Conservation (phyloP, 208 protist species). For the Acanthamoeba culbertsoni region DNA sequence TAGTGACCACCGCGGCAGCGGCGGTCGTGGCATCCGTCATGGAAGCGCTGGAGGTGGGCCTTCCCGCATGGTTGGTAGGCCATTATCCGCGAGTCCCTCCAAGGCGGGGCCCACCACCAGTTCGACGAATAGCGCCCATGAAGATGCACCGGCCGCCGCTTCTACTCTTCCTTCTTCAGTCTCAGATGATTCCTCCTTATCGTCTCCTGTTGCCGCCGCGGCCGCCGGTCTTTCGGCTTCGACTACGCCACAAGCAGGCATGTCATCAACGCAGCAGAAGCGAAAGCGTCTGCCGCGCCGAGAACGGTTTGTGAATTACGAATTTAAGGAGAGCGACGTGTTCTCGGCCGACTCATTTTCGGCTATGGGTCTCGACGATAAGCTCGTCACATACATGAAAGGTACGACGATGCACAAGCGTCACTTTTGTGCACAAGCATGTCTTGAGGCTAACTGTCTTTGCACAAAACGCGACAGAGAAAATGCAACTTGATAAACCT, state of each 20-base stretch:
- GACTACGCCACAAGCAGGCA: neutral
- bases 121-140: no score
- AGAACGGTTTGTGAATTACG: constrained; percentile 15
- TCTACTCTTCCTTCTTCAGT: no score
- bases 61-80: neutral
- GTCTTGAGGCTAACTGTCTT: neutral
- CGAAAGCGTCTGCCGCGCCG: neutral
- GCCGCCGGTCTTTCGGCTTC: neutral
- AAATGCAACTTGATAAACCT: constrained; percentile 56
- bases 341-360: constrained; percentile 21
- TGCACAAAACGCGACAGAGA: neutral
- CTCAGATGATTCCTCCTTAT: no score
- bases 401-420: neutral
- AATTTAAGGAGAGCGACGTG: constrained; percentile 58
- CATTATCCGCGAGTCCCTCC: neutral
- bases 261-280: neutral
- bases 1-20: neutral
- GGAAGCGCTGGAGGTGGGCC: neutral
- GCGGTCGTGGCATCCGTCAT: neutral
- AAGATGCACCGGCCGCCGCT: no score
- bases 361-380: neutral
- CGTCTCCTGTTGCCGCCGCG: no score
- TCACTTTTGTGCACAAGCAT: neutral
- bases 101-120: neutral
- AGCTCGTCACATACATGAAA: constrained; percentile 14